Evolutionary conservation across 169 alveolate species (phyloP).

Genomic region (Eimeria maxima): DNA sequence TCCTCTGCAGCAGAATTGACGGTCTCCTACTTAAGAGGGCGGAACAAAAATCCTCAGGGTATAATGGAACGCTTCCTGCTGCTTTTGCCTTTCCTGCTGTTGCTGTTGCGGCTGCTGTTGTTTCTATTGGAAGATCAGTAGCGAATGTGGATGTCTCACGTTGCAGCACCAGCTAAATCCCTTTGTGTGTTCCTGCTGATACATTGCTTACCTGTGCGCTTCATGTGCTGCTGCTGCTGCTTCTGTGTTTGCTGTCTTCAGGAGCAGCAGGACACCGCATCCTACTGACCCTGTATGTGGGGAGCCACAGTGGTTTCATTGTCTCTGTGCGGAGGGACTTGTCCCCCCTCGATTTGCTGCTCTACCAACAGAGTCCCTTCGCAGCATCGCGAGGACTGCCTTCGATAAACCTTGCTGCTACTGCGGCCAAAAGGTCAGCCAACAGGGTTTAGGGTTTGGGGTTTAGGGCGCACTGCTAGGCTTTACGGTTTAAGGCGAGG

Average conservation of each 20-base stretch:
- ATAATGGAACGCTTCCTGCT: neutral
- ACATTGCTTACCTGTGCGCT: neutral
- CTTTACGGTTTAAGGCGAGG: neutral
- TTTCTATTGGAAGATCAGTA: neutral
- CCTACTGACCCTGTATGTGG: neutral
- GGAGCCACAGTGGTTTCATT: conserved; percentile 67
- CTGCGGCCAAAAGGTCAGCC: conserved; percentile 62
- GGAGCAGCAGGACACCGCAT: conserved; percentile 18
- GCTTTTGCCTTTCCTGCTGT: conserved; percentile 5
- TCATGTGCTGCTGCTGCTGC: neutral
- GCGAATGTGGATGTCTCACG: neutral
- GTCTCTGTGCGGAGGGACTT: conserved; percentile 62
- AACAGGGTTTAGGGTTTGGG: too few relatives aligned
- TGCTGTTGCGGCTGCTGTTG: conserved; percentile 5
- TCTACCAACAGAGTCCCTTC: conserved; percentile 27
- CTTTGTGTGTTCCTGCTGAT: neutral
- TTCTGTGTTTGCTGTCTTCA: conserved; percentile 16
- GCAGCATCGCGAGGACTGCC: conserved; percentile 68
- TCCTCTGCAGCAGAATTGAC: conserved; percentile 69
- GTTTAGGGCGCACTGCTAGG: too few relatives aligned
- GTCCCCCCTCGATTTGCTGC: conserved; percentile 75
- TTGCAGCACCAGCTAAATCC: too few relatives aligned
- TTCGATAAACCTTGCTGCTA: conserved; percentile 75
- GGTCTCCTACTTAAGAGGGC: conserved; percentile 50
- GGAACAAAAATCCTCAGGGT: neutral